Conservation (phyloP, 306 rosid species). For the Fragaria iinumae region DNA sequence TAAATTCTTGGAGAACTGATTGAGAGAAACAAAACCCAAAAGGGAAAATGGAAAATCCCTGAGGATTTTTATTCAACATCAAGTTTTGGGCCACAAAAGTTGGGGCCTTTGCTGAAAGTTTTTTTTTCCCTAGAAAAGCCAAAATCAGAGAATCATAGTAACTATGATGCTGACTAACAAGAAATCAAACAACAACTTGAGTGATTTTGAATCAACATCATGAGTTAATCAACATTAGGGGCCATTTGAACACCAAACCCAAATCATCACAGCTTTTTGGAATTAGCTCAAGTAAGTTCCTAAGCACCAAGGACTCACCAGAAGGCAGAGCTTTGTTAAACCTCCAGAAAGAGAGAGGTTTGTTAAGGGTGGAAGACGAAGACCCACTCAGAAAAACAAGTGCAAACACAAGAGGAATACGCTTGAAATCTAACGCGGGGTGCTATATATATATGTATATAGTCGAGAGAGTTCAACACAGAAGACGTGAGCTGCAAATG, state of each 20-base stretch:
- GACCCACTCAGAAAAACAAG: not conserved
- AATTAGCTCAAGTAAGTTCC: not conserved
- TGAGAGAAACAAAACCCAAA: not conserved
- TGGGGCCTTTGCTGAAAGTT: not conserved
- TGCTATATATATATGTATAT: not conserved
- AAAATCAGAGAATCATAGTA: not conserved
- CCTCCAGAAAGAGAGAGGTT: not conserved
- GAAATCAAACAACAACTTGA: not conserved
- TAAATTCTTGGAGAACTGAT: not conserved
- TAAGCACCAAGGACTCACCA: not conserved
- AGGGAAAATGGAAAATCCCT: not conserved
- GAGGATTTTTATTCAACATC: not conserved
- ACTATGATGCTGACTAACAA: not conserved
- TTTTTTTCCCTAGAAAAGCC: not conserved
- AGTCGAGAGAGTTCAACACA: not conserved
- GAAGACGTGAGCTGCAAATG: rapidly evolving
- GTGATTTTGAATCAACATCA: not conserved
- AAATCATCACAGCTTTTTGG: not conserved
- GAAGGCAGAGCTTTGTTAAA: not conserved
- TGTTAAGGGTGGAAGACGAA: no score
- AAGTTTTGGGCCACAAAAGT: conserved; percentile 13
- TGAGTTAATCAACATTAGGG: not conserved
- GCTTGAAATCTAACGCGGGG: not conserved
- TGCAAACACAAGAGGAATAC: not conserved
- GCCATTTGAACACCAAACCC: not conserved